Evolutionary conservation across 2,329 filamentous ascomycete species (phyloP).

Genomic region (Trichoderma sp.): DNA sequence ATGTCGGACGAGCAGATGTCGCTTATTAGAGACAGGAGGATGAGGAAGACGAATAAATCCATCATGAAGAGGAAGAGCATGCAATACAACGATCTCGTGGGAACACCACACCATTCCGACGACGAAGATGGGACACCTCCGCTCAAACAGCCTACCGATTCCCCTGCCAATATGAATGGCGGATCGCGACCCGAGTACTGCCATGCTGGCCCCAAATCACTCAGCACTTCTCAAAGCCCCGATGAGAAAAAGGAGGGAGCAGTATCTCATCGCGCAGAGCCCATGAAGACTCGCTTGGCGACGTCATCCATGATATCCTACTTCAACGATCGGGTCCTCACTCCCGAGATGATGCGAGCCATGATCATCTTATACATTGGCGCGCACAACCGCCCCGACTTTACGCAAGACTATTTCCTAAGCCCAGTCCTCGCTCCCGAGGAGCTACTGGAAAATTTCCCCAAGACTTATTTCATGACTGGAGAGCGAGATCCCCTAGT

Average conservation of each 20-base stretch:
- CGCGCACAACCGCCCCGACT: slow-evolving; percentile 89
- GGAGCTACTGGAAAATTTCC: slow-evolving; percentile 78
- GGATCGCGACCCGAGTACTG: slow-evolving; percentile 48
- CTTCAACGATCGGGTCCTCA: slow-evolving; percentile 92
- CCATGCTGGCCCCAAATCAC: slow-evolving; percentile 44
- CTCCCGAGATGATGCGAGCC: slow-evolving; percentile 96
- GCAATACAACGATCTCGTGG: slow-evolving; percentile 82
- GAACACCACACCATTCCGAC: slow-evolving; percentile 79
- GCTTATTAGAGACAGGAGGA: slow-evolving; percentile 80
- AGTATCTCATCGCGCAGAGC: slow-evolving; percentile 55
- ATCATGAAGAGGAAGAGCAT: slow-evolving; percentile 83
- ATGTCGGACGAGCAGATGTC: slow-evolving; percentile 99
- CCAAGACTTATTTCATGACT: slow-evolving; percentile 91
- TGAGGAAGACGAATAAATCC: slow-evolving; percentile 73
- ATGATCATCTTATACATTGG: slow-evolving; percentile 99
- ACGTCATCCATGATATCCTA: slow-evolving; percentile 98
- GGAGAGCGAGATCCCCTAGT: slow-evolving; percentile 94
- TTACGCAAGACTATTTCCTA: slow-evolving; percentile 85
- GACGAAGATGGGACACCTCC: slow-evolving; percentile 61
- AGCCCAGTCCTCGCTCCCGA: slow-evolving; percentile 90
- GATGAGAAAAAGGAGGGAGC: slow-evolving; percentile 28
- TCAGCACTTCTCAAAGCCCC: slow-evolving; percentile 29
- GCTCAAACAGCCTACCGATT: slow-evolving; percentile 34
- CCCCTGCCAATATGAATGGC: slow-evolving; percentile 38
- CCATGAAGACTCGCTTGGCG: slow-evolving; percentile 80